A percentile compares a stretch with the other conserved stretches of the same genome.
Conservation (phyloP, 768 basidiomycete genomes). For the Mycena galopus region DNA sequence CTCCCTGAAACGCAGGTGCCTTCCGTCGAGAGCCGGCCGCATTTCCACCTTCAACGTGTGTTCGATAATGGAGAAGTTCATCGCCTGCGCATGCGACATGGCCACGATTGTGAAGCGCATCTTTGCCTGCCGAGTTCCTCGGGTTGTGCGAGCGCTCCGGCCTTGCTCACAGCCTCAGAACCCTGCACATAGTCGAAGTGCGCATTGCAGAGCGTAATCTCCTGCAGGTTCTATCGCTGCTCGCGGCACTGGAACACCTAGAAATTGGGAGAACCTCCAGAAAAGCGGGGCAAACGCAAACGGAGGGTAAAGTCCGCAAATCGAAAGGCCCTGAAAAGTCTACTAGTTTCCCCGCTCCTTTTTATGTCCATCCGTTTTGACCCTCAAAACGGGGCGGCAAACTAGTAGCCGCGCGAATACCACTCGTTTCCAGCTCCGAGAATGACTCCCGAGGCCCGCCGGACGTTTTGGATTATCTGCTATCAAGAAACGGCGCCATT, state of each 20-base stretch:
- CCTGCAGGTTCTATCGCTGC: not conserved
- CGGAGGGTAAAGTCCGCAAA: too few relatives aligned
- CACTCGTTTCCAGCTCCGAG: too few relatives aligned
- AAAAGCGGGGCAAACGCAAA: too few relatives aligned
- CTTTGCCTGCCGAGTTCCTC: not conserved
- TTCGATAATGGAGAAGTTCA: not conserved
- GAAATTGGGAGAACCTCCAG: too few relatives aligned
- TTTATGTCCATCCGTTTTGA: too few relatives aligned
- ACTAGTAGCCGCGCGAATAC: too few relatives aligned
- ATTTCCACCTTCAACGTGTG: not conserved
- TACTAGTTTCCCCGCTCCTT: too few relatives aligned
- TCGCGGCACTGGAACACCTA: constrained; percentile 11
- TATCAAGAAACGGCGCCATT: too few relatives aligned
- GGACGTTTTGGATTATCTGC: too few relatives aligned
- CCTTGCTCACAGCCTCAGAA: constrained; percentile 8
- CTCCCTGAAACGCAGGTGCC: not conserved
- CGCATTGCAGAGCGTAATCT: not conserved
- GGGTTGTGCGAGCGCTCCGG: constrained; percentile 8
- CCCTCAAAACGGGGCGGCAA: too few relatives aligned
- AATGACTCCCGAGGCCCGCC: too few relatives aligned
- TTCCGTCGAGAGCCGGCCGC: not conserved
- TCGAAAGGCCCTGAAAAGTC: too few relatives aligned
- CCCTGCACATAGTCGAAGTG: constrained; percentile 7
- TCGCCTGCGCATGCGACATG: not conserved
- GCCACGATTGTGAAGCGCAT: not conserved